phyloP scores from a whole-genome alignment of 768 basidiomycete species.

The Amanita jacksonii region DNA sequence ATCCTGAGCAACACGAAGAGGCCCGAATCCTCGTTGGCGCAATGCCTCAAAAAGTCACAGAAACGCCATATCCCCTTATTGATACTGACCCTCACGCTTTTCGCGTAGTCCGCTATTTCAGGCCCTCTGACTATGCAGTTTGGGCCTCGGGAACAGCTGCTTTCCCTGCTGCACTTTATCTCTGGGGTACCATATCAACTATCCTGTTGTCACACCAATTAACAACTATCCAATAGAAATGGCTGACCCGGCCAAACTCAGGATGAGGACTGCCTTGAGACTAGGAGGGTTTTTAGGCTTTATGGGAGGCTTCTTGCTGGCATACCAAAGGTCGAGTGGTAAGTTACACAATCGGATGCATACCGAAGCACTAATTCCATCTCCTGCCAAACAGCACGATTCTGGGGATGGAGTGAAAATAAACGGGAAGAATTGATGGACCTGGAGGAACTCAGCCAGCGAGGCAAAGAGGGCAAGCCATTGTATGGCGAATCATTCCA shows the following conservation, averaged over 20 bases:
- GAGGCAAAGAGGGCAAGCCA: constrained; percentile 69
- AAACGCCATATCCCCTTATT: constrained; percentile 81
- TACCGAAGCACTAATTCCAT: constrained; percentile 6
- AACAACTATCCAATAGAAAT: constrained; percentile 26
- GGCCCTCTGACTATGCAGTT: constrained; percentile 76
- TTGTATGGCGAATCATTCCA: constrained; percentile 80
- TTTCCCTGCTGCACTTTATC: constrained; percentile 72
- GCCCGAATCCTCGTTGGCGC: not conserved
- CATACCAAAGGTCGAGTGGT: constrained; percentile 89
- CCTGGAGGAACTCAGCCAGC: constrained; percentile 65
- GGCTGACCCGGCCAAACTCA: constrained; percentile 34
- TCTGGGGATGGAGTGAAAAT: constrained; percentile 95
- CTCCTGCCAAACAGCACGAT: constrained; percentile 61
- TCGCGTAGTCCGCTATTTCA: constrained; percentile 84
- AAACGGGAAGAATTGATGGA: constrained; percentile 73
- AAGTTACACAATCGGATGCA: constrained; percentile 24
- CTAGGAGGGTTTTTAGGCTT: constrained; percentile 76
- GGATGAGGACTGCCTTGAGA: constrained; percentile 28
- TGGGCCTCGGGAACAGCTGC: constrained; percentile 78
- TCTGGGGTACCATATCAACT: constrained; percentile 63
- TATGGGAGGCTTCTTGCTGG: constrained; percentile 83
- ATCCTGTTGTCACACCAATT: not conserved
- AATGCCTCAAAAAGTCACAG: constrained; percentile 41
- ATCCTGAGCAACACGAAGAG: not conserved
- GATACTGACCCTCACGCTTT: constrained; percentile 87